Percentiles rank a stretch among this genome's conserved stretches.
phyloP scores from a whole-genome alignment of 257 asterid genomes.

The Rehmannia glutinosa region DNA sequence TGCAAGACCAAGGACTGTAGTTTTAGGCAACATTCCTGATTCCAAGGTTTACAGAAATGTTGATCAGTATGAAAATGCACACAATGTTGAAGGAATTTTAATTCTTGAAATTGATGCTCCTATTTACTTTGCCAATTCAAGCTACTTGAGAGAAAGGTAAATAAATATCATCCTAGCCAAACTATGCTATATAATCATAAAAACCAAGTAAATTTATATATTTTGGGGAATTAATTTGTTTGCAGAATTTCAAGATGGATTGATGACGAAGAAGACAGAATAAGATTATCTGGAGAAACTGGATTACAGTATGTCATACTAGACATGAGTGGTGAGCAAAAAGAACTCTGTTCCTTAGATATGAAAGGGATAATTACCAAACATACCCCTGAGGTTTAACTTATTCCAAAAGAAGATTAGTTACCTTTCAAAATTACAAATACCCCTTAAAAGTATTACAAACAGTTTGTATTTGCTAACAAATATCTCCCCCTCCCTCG shows the following conservation, averaged over 20 bases:
- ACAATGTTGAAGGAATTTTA: conserved; percentile 58
- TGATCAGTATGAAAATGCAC: conserved; percentile 67
- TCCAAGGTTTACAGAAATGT: conserved; percentile 68
- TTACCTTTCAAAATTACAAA: too few species aligned
- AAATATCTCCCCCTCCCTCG: too few species aligned
- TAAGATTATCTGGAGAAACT: conserved; percentile 50
- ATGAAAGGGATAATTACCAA: too few species aligned
- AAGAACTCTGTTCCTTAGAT: background rate
- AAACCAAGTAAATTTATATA: background rate
- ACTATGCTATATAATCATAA: too few species aligned
- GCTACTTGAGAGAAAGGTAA: conserved; percentile 94
- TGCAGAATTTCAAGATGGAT: conserved; percentile 86
- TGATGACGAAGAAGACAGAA: conserved; percentile 78
- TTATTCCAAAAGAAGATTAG: too few species aligned
- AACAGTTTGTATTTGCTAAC: too few species aligned
- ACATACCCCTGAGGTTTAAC: too few species aligned
- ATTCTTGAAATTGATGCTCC: conserved; percentile 90
- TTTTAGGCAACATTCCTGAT: conserved; percentile 82
- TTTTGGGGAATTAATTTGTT: background rate
- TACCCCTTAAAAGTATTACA: too few species aligned
- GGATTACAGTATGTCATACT: conserved; percentile 61
- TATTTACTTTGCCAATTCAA: conserved; percentile 80
- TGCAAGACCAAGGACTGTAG: conserved; percentile 76
- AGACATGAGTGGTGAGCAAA: conserved; percentile 71
- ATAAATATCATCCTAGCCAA: too few species aligned